Conservation (phyloP, 257 asterid genomes). For the Verbascum thapsus region DNA sequence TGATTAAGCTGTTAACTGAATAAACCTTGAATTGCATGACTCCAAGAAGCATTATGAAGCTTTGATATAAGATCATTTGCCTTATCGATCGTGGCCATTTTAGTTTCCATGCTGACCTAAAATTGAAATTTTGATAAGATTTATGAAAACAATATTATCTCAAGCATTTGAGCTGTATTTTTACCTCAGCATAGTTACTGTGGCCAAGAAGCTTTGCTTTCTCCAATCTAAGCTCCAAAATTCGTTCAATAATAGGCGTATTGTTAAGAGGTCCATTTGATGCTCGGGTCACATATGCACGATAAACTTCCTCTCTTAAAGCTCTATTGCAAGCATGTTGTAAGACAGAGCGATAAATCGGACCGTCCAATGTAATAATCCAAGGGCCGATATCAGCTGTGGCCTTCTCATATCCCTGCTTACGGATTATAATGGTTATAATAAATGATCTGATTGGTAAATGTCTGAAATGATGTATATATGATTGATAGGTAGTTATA, state of each 20-base stretch:
- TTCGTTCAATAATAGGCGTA: slow-evolving; percentile 61
- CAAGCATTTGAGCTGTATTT: background rate
- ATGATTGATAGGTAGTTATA: too few relatives aligned
- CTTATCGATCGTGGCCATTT: slow-evolving; percentile 52
- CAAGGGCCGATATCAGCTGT: slow-evolving; percentile 81
- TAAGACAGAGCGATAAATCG: slow-evolving; percentile 61
- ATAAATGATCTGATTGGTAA: too few relatives aligned
- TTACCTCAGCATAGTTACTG: slow-evolving; percentile 76
- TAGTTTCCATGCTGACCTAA: slow-evolving; percentile 46
- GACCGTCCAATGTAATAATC: slow-evolving; percentile 72
- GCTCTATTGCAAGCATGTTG: slow-evolving; percentile 68
- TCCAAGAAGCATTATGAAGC: slow-evolving; percentile 52
- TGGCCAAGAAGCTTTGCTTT: slow-evolving; percentile 76
- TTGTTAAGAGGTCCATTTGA: slow-evolving; percentile 72
- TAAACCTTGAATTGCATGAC: slow-evolving; percentile 42
- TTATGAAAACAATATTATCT: background rate
- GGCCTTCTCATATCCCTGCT: slow-evolving; percentile 71
- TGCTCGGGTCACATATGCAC: slow-evolving; percentile 75
- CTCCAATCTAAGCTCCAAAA: slow-evolving; percentile 74
- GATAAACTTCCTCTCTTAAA: slow-evolving; percentile 76
- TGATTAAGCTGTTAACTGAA: background rate
- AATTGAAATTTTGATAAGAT: slow-evolving; percentile 8
- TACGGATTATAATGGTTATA: too few relatives aligned
- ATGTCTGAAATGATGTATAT: too few relatives aligned
- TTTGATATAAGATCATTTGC: slow-evolving; percentile 49